Base-by-base conservation (phyloP, 257 asterid species). In the Leptodermis oblonga region DNA sequence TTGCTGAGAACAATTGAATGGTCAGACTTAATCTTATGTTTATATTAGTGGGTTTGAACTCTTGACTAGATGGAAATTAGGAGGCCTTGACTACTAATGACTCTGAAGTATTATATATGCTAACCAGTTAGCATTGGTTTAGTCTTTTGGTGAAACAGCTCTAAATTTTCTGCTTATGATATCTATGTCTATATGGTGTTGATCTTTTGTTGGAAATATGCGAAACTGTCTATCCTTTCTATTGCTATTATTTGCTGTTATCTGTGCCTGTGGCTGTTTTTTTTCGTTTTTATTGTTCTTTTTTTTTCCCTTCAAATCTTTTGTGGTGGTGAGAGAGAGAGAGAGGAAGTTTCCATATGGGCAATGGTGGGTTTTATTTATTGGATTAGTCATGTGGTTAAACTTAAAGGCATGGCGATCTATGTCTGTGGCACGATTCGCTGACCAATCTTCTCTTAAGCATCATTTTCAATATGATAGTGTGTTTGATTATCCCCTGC, bases 1-100 rank as follows among this genome's bases (percentile, higher is more conserved):
- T 91, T 42, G 79, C 81, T 5, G 82, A 64, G 84, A 81, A 69
- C 53, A 69, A 64, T 46, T 85, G 79, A 69, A 66, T 37, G 55
- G 37, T 36, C 28, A 34, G 3, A 49, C 31, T 13, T 3, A 39
- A 63, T 71, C 7, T 4, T 17, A n/a, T 67, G 55, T 61, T 36
- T 33, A 20, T 61, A 61, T 20, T 36, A 60, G 26, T 58, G 15
- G 36, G 2, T 18, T 48, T 60, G n/a, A 59, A 15, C 43, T 59
- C 43, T 59, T 8, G 41, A 17, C 25, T 42, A 20, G n/a, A 17
- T 34, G 15, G 66, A 14, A n/a, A 36, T 37, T 15, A 14, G 70
- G 23, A 30, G 48, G 69, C 14, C 17, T 7, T 36, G 6, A 61
- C 15, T 61, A 34, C 8, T 36, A 48, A 31, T 30, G 15, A 31